A percentile compares a stretch with the other conserved stretches of the same genome.
Conservation (phyloP, 2,329 filamentous ascomycete genomes). For the Pseudopyricularia cyperi region DNA sequence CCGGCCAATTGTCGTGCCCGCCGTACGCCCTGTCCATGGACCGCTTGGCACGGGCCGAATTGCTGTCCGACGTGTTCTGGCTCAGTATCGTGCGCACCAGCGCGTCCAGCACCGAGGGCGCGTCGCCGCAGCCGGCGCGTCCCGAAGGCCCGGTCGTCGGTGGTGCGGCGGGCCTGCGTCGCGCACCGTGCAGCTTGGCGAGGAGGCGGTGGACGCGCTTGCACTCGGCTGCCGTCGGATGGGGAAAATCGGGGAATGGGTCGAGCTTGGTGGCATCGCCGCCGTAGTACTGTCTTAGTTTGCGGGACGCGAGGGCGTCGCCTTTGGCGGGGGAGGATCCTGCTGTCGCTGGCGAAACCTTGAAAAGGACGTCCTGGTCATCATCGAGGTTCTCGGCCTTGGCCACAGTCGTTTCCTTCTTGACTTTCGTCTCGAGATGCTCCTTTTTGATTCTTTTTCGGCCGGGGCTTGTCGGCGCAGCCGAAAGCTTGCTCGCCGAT, state of each 20-base stretch:
- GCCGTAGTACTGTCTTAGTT: slow-evolving; percentile 1
- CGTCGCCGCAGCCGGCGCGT: slow-evolving; percentile 53
- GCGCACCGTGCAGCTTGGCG: slow-evolving; percentile 49
- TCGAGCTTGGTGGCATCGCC: slow-evolving; percentile 15
- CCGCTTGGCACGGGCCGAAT: slow-evolving; percentile 50
- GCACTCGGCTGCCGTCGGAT: slow-evolving; percentile 57
- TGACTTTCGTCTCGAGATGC: too few species aligned
- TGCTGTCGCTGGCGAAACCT: neutral
- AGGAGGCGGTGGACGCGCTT: slow-evolving; percentile 55
- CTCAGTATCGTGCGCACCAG: slow-evolving; percentile 39
- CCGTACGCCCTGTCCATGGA: slow-evolving; percentile 48
- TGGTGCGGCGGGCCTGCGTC: slow-evolving; percentile 40
- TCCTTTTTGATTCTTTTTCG: neutral
- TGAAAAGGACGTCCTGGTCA: neutral
- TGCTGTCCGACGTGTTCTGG: slow-evolving; percentile 40
- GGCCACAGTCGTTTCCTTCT: neutral
- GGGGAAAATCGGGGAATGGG: slow-evolving; percentile 55
- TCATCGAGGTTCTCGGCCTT: neutral
- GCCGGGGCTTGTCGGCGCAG: neutral
- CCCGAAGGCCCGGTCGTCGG: slow-evolving; percentile 57
- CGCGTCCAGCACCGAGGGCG: slow-evolving; percentile 40
- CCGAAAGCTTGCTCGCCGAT: neutral
- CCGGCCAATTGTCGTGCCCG: slow-evolving; percentile 64
- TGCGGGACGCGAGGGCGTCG: neutral
- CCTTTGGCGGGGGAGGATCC: neutral